These are phyloP conservation scores for Aspergillus fructus DNA, from an alignment of 2,329 filamentous ascomycete genomes.

Conservation along the genomic window DNA sequence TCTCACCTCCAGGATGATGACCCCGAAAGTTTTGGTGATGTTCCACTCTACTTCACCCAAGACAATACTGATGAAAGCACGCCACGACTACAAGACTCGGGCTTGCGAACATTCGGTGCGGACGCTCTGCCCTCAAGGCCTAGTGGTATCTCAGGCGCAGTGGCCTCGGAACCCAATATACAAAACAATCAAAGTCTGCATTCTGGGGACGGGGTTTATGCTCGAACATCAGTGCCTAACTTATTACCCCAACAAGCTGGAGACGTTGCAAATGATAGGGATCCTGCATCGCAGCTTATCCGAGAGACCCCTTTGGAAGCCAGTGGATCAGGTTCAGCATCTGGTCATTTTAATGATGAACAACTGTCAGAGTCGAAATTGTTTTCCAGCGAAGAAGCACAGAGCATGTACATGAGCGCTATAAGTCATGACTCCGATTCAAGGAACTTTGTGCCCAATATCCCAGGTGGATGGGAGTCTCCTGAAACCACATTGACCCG, in stretches of 20 bases:
- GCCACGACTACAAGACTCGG: conserved; percentile 17
- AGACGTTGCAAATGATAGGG: not conserved
- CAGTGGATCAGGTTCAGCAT: conserved; percentile 24
- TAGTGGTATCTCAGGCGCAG: not conserved
- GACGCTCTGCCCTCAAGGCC: conserved; percentile 5
- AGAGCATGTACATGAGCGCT: conserved; percentile 57
- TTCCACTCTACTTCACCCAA: conserved; percentile 11
- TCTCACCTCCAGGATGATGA: conserved; percentile 36
- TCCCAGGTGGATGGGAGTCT: conserved; percentile 46
- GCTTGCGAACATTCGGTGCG: conserved; percentile 9
- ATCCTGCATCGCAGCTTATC: conserved; percentile 10
- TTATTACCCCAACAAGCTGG: not conserved
- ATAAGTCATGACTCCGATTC: conserved; percentile 46
- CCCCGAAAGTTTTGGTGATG: conserved; percentile 23
- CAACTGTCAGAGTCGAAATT: conserved; percentile 46
- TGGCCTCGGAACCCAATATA: not conserved
- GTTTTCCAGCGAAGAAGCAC: conserved; percentile 51
- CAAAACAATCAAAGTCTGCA: not conserved
- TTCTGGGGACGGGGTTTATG: not conserved
- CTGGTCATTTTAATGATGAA: conserved; percentile 24
- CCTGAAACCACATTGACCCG: conserved; percentile 19
- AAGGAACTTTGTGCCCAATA: conserved; percentile 31
- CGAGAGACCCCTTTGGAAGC: conserved; percentile 23
- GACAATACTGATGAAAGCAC: conserved; percentile 17
- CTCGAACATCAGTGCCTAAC: conserved; percentile 3